Evolutionary conservation across 352 stramenopile genomes (phyloP), one percentile per base, ranked within the genome.

Genomic region (Globisporangium barbulae): DNA sequence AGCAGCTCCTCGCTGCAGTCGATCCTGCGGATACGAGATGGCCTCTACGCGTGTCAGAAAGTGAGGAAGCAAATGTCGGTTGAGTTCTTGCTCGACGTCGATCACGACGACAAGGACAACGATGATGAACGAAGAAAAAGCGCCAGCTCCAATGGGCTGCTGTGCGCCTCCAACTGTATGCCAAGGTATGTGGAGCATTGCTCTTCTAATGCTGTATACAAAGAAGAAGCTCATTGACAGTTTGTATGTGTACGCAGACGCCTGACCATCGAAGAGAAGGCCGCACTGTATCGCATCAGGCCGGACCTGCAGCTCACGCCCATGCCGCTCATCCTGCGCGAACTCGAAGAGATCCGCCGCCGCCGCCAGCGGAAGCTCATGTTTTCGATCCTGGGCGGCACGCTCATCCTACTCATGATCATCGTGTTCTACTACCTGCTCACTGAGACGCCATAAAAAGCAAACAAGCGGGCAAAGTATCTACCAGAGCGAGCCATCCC

Each of bases 351-450:
- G 57, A 69, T 78, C 58, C 74, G 80, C 10, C 71, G 79, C 61
- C 76, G 73, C 39, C 72, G 74, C 47, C 83, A 93, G 57, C 83
- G 83, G 63, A 83, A 84, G 53, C 68, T 90, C 54, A 76, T 93
- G 65, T 90, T 93, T 64, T 84, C 78, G 19, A 59, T 85, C 33
- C 71, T 91, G 44, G 81, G 76, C 47, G 78, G 79, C 48, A 78
- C 77, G 54, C 78, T 93, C 60, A 68, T 90, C 47, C 55, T 90
- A 49, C 65, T 91, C 64, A 86, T 90, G 74, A 74, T 93, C 67
- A 70, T 91, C 47, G 78, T 93, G 52, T 87, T 89, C 63, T 93
- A 90, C 76, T 93, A 91, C 68, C 70, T 90, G 67, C 75, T 90
- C 63, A 76, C 76, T 28, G 71, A 87, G 70, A 83, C 81, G 69